Percentiles rank a stretch among this genome's conserved stretches.
phyloP scores from a whole-genome alignment of 306 rosid species.

The Vigna unguiculata region DNA sequence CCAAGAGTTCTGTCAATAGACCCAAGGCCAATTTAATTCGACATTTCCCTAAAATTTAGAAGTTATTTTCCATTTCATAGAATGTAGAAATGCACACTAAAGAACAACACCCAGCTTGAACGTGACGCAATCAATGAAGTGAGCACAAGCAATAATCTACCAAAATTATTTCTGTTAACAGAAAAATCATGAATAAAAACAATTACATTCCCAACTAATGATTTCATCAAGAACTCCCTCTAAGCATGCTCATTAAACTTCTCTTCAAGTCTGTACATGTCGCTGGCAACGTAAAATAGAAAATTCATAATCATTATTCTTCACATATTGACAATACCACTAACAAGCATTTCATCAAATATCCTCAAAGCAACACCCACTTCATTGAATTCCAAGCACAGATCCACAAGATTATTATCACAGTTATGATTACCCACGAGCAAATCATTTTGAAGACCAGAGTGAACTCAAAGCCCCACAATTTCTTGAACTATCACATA shows the following conservation, averaged over 20 bases:
- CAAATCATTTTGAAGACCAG: slow-evolving; percentile 31
- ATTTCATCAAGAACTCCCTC: slow-evolving; percentile 38
- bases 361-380: slow-evolving; percentile 46
- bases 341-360: slow-evolving; percentile 59
- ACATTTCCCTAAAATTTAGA: not conserved
- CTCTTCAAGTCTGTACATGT: slow-evolving; percentile 36
- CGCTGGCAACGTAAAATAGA: slow-evolving; percentile 37
- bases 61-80: not conserved
- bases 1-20: slow-evolving; percentile 3
- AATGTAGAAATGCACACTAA: not conserved
- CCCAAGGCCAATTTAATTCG: not conserved
- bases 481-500: slow-evolving; percentile 41
- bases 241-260: slow-evolving; percentile 50
- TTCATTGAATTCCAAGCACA: slow-evolving; percentile 41
- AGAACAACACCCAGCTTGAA: slow-evolving; percentile 12
- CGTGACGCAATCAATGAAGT: slow-evolving; percentile 41
- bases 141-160: slow-evolving; percentile 36
- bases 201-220: slow-evolving; percentile 29
- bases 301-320: slow-evolving; percentile 32
- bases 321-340: slow-evolving; percentile 40
- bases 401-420: slow-evolving; percentile 7
- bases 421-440: slow-evolving; percentile 36
- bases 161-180: slow-evolving; percentile 40
- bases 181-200: slow-evolving; percentile 42
- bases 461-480: slow-evolving; percentile 47